Base-by-base conservation (phyloP, 768 basidiomycete genomes). In the Rhizopogon rudus region DNA sequence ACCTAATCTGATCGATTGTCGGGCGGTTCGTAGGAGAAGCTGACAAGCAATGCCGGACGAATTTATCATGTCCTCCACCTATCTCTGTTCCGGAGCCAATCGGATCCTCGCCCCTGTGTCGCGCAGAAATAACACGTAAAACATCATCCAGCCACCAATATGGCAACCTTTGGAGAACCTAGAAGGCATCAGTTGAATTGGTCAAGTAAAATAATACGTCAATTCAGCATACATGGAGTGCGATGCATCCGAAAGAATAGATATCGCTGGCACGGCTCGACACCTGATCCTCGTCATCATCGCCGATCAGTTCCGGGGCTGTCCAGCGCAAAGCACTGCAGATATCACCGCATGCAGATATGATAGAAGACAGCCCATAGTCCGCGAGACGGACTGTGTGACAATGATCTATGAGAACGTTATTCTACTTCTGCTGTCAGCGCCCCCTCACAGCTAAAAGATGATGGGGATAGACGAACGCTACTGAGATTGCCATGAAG, bases 171-270 rank as follows among this genome's bases (percentile, higher is more conserved):
- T 20, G 37, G 35, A 49, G 35, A 14, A 49, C 20, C 48, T 49
- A 49, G 5, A 10, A 37, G 33, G 20, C 14, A 49, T 49, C 14
- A 49, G 48, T 9, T 16, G 17, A 33, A 48, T 17, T 48, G 35
- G 3, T 22, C 4, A n/a, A 29, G 75, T 73, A 20, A 16, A 14
- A 22, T 37, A 6, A 37, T 8, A 16, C 14, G 22, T 25, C 46
- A 76, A 68, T 61, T 72, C 8, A 14, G 25, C 42, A 17, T 75
- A 49, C 57, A 55, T 58, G 54, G 17, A 55, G 22, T 28, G 61
- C 58, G 22, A 77, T 70, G 56, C 75, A 73, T 6, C 76, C 76
- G 54, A 75, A 75, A 1, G 77, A 77, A 10, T 71, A 80, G 16
- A 78, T 71, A 63, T 80, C 78, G 53, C 66, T 75, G 22, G 12